phyloP scores from a whole-genome alignment of 1,284 basidiomycete genomes.

The Amylostereum chailletii region DNA sequence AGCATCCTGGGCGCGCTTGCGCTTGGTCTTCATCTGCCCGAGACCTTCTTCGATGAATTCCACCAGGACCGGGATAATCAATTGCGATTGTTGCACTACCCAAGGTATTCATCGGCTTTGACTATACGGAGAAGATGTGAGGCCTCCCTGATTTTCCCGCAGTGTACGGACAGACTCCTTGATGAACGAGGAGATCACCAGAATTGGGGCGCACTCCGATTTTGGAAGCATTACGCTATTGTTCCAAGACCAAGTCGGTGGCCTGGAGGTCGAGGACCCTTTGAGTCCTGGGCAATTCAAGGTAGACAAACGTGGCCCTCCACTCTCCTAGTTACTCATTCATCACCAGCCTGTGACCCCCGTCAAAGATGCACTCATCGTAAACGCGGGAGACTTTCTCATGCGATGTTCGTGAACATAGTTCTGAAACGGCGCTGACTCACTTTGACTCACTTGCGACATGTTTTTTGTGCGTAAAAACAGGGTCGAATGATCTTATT shows the following conservation, averaged over 20 bases:
- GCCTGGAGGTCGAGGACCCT: slow-evolving; percentile 53
- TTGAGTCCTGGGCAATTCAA: slow-evolving; percentile 35
- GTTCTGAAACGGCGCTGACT: not conserved
- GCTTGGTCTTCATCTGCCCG: slow-evolving; percentile 35
- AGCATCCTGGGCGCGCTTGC: slow-evolving; percentile 41
- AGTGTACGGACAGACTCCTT: slow-evolving; percentile 29
- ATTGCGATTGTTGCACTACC: slow-evolving; percentile 50
- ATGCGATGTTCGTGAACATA: slow-evolving; percentile 34
- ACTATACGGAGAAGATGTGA: not conserved
- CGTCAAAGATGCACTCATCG: slow-evolving; percentile 41
- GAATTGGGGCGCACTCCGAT: slow-evolving; percentile 52
- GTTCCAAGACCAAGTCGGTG: slow-evolving; percentile 51
- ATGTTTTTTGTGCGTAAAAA: not conserved
- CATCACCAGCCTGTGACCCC: slow-evolving; percentile 33
- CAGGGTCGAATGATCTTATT: slow-evolving; percentile 53
- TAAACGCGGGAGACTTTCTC: slow-evolving; percentile 55
- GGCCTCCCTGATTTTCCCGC: not conserved
- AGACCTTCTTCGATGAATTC: slow-evolving; percentile 36
- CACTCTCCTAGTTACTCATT: not conserved
- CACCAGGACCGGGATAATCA: slow-evolving; percentile 47
- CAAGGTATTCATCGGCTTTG: slow-evolving; percentile 25
- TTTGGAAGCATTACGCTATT: slow-evolving; percentile 50
- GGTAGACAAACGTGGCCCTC: slow-evolving; percentile 15
- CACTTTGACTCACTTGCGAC: not conserved
- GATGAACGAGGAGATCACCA: slow-evolving; percentile 30